phyloP scores from a whole-genome alignment of 805 yeast genomes.

The Torulaspora franciscae region DNA sequence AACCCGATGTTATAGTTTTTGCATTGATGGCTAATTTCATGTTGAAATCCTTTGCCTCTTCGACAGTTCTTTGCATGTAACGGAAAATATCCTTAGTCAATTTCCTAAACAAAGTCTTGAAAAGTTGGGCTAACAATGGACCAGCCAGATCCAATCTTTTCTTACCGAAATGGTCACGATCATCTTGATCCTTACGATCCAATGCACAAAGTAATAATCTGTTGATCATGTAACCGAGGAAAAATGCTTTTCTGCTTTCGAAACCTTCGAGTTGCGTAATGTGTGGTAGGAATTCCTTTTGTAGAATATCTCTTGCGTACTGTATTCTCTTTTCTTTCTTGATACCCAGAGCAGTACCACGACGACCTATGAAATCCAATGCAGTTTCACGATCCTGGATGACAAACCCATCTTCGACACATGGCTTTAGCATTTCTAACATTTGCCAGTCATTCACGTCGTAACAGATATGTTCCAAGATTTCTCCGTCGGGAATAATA shows the following conservation, averaged over 20 bases:
- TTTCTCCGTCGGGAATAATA: slow-evolving; percentile 98
- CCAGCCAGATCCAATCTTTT: slow-evolving; percentile 98
- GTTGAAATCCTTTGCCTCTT: slow-evolving; percentile 94
- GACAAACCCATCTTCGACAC: slow-evolving; percentile 98
- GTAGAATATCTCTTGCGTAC: slow-evolving; percentile 93
- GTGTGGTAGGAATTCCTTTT: slow-evolving; percentile 93
- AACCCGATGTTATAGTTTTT: slow-evolving; percentile 93
- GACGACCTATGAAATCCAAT: slow-evolving; percentile 94
- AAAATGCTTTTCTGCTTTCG: slow-evolving; percentile 94
- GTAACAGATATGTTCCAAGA: slow-evolving; percentile 94
- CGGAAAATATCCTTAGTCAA: slow-evolving; percentile 94
- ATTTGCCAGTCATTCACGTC: slow-evolving; percentile 98
- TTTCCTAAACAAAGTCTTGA: slow-evolving; percentile 90
- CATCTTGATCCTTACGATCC: slow-evolving; percentile 97
- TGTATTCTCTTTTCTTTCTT: slow-evolving; percentile 97
- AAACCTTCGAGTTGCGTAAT: slow-evolving; percentile 96
- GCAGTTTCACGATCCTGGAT: slow-evolving; percentile 98
- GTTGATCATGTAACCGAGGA: slow-evolving; percentile 96
- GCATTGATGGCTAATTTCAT: slow-evolving; percentile 95
- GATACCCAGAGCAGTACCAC: slow-evolving; percentile 95
- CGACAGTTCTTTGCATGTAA: slow-evolving; percentile 98
- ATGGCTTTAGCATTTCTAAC: slow-evolving; percentile 98
- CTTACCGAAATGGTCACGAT: slow-evolving; percentile 98
- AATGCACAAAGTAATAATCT: slow-evolving; percentile 90
- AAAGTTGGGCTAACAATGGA: slow-evolving; percentile 90